These are phyloP conservation scores for Nymphaea colorata DNA, from an alignment of 164 flowering plant genomes.

Conservation along the genomic window DNA sequence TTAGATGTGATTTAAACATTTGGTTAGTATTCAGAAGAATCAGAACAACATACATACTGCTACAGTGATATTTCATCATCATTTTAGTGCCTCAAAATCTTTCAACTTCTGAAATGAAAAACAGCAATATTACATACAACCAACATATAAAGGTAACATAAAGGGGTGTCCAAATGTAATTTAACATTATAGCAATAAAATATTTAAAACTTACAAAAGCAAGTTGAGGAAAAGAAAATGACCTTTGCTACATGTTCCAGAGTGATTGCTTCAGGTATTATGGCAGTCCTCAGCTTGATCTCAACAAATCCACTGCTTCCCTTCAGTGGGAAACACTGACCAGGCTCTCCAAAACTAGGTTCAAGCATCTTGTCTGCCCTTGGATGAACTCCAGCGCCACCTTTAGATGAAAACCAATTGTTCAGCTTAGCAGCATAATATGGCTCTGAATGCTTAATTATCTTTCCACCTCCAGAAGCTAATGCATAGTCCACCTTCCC, in stretches of 20 bases:
- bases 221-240: background rate
- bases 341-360: conserved; percentile 95
- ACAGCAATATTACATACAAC: no score
- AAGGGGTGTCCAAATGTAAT: no score
- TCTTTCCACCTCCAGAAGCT: conserved; percentile 51
- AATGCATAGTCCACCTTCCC: conserved; percentile 78
- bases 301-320: conserved; percentile 69
- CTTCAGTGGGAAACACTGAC: conserved; percentile 69
- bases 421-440: conserved; percentile 17
- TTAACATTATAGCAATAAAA: no score
- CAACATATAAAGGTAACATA: no score
- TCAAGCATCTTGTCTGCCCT: conserved; percentile 50
- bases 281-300: conserved; percentile 51
- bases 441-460: conserved; percentile 61
- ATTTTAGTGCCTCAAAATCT: no score
- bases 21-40: no score
- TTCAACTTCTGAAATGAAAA: no score
- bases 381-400: conserved; percentile 19
- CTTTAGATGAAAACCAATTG: conserved; percentile 15
- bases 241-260: conserved; percentile 91
- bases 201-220: no score
- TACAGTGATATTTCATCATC: no score
- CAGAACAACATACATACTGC: no score
- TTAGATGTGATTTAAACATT: no score
- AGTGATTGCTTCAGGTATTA: conserved; percentile 73